These are phyloP conservation scores for Ophiostoma sp. DNA, from an alignment of 2,329 filamentous ascomycete species.

Conservation along the genomic window DNA sequence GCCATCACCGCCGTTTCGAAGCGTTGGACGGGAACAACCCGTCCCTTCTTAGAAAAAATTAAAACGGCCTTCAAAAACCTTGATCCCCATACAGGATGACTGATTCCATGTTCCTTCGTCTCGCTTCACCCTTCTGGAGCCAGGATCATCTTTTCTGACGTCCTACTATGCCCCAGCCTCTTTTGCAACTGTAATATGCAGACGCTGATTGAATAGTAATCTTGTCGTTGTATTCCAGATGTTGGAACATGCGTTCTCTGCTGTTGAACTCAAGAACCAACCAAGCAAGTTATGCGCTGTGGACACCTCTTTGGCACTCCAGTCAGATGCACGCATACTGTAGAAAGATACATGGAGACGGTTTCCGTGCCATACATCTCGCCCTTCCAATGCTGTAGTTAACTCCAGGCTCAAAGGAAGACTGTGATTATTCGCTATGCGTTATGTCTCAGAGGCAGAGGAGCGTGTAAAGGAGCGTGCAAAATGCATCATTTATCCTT, in stretches of 20 bases:
- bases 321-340: neutral
- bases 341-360: neutral
- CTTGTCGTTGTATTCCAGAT: neutral
- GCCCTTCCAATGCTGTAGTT: neutral
- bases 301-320: neutral
- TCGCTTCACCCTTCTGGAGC: neutral
- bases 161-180: neutral
- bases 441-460: conserved; percentile 4
- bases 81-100: neutral
- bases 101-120: conserved; percentile 15
- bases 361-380: neutral
- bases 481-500: neutral
- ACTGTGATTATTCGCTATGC: neutral
- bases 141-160: neutral
- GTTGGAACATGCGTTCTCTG: neutral
- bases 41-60: neutral
- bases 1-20: neutral
- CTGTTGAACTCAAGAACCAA: neutral
- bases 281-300: neutral
- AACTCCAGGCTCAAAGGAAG: neutral
- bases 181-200: neutral
- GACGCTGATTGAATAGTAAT: neutral
- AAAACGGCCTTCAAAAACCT: neutral
- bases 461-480: neutral
- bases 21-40: neutral